Evolutionary conservation across 306 rosid genomes (phyloP), one percentile per base, ranked within the genome.

Genomic region (Abrus precatorius): DNA sequence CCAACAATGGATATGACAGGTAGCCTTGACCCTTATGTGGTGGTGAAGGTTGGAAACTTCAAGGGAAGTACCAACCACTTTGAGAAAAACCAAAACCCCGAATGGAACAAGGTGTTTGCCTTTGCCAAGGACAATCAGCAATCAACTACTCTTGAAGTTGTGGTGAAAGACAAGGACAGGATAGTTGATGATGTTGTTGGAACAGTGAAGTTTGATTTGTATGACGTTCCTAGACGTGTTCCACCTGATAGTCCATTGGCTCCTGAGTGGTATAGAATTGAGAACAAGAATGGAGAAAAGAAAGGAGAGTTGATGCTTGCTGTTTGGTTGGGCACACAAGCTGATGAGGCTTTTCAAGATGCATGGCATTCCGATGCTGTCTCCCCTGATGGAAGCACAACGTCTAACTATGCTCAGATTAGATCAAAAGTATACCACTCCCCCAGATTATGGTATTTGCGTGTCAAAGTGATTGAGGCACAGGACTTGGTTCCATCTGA

Each of bases 201-300:
- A 60, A 75, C 5, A 60, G 86, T 91, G 64, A 71, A 41, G 62
- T 81, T 95, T 69, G 97, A 91, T 64, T 90, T 95, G 43, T 33
- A 78, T 55, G 99, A 95, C 30, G 87, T 95, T 81, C 99, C 97
- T 48, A 7, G 0, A 0, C 89, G 99, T 10, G 86, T 81, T 86
- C 99, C 99, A 12, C 96, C 99, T 1, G 92, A 95, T 55, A 95
- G 99, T 84, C 99, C 99, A 14, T 75, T 95, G 92, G 99, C 99
- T 83, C 93, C 99, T 3, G 89, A 95, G 82, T 95, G 99, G 99
- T 91, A 95, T 66, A 61, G 94, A 40, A 88, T 95, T 10, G 92
- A 77, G 50, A 78, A 88, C 72, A 91, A 87, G 88, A 89, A 69
- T 5, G 89, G 96, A 30, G 89, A 86, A 29, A 91, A 63, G 84